These are phyloP conservation scores for Biscogniauxia sp. DNA, from an alignment of 2,329 filamentous ascomycete species.

Conservation along the genomic window DNA sequence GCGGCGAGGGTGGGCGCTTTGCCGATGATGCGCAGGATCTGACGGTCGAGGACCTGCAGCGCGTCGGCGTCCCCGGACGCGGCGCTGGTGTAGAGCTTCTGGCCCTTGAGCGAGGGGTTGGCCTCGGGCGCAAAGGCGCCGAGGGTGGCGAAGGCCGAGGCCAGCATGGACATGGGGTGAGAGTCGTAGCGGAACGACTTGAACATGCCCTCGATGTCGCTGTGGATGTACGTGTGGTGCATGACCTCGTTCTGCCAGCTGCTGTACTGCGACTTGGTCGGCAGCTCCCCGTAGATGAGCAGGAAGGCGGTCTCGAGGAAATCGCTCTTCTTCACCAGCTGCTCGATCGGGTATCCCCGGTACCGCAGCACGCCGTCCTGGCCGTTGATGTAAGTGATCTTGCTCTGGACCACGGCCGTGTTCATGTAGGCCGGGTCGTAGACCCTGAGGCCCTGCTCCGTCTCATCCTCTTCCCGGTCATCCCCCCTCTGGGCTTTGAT, in stretches of 20 bases:
- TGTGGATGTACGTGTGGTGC: slow-evolving; percentile 50
- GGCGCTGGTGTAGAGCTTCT: slow-evolving; percentile 49
- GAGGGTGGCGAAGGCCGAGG: slow-evolving; percentile 47
- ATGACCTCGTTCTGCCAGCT: slow-evolving; percentile 48
- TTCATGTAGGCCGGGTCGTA: slow-evolving; percentile 54
- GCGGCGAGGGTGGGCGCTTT: slow-evolving; percentile 51
- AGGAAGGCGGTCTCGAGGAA: slow-evolving; percentile 51
- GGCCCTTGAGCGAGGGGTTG: slow-evolving; percentile 48
- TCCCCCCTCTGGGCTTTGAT: slow-evolving; percentile 39
- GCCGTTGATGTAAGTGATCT: slow-evolving; percentile 53
- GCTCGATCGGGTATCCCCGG: slow-evolving; percentile 51
- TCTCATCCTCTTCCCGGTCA: slow-evolving; percentile 45
- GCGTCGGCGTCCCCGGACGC: slow-evolving; percentile 40
- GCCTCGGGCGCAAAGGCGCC: slow-evolving; percentile 50
- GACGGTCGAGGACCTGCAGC: slow-evolving; percentile 46
- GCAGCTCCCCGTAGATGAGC: slow-evolving; percentile 51
- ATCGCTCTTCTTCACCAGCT: slow-evolving; percentile 47
- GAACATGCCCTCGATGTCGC: slow-evolving; percentile 49
- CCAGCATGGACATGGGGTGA: slow-evolving; percentile 52
- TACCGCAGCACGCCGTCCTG: slow-evolving; percentile 50
- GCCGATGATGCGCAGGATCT: slow-evolving; percentile 51
- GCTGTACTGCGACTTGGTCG: slow-evolving; percentile 39
- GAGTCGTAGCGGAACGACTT: slow-evolving; percentile 51
- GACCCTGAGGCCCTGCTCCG: slow-evolving; percentile 46
- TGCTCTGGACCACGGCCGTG: slow-evolving; percentile 48